These are phyloP conservation scores for Paraphaeosphaeria minitans DNA, from an alignment of 2,329 filamentous ascomycete species.

Conservation along the genomic window DNA sequence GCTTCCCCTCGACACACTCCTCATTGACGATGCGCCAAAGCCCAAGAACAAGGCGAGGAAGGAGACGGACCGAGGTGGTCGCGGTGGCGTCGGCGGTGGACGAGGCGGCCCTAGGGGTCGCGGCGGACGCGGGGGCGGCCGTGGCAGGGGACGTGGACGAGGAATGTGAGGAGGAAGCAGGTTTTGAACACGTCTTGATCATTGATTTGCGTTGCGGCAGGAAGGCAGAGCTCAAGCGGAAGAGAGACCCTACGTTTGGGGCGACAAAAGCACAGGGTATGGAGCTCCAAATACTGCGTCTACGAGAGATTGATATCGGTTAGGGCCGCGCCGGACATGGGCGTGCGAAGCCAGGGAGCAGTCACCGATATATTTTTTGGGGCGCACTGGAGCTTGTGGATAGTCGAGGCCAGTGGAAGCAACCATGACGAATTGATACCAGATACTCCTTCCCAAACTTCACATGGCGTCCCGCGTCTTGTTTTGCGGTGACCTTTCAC, in stretches of 20 bases:
- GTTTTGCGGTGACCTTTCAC: background rate
- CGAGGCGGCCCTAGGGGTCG: constrained; percentile 56
- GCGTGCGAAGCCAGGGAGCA: constrained; percentile 17
- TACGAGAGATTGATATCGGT: constrained; percentile 26
- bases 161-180: constrained; percentile 24
- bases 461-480: constrained; percentile 13
- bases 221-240: constrained; percentile 8
- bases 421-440: constrained; percentile 36
- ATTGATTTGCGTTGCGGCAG: background rate
- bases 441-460: background rate
- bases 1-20: constrained; percentile 88
- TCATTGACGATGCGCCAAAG: constrained; percentile 96
- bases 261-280: constrained; percentile 19
- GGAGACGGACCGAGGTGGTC: constrained; percentile 66
- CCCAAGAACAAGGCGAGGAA: constrained; percentile 99
- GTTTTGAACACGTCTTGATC: background rate
- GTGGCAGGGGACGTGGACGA: constrained; percentile 50
- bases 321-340: constrained; percentile 17
- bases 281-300: constrained; percentile 21
- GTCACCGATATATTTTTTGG: constrained; percentile 23
- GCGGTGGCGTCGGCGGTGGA: constrained; percentile 57
- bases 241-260: constrained; percentile 9
- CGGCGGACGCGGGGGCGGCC: constrained; percentile 49
- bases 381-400: constrained; percentile 28
- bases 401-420: constrained; percentile 20